These are phyloP conservation scores for Trifolium subterraneum DNA, from an alignment of 306 rosid species.

Conservation along the genomic window DNA sequence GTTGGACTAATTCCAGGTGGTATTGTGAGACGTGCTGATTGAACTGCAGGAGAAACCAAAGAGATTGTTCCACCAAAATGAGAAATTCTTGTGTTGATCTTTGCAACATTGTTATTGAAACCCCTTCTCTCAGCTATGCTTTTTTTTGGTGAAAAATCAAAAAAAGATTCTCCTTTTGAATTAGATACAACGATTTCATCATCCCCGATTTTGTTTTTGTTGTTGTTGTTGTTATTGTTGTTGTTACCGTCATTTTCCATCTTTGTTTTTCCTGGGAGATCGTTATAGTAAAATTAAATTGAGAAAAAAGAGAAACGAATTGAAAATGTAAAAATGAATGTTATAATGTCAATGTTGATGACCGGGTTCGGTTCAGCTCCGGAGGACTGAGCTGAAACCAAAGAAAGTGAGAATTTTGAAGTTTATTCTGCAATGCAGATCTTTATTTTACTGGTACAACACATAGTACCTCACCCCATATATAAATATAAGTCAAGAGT, in stretches of 20 bases:
- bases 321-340: neutral
- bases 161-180: too few species aligned
- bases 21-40: slow-evolving; percentile 66
- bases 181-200: too few species aligned
- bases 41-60: slow-evolving; percentile 41
- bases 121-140: slow-evolving; percentile 79
- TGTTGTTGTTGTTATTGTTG: neutral
- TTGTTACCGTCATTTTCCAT: slow-evolving; percentile 11
- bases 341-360: neutral
- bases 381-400: slow-evolving; percentile 50
- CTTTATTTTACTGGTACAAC: too few species aligned
- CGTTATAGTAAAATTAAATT: neutral
- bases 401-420: neutral
- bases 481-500: neutral
- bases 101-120: slow-evolving; percentile 45
- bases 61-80: slow-evolving; percentile 36
- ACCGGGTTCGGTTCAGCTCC: slow-evolving; percentile 44
- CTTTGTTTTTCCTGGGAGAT: neutral
- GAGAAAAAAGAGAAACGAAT: neutral
- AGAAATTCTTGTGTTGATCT: slow-evolving; percentile 55
- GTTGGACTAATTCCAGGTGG: slow-evolving; percentile 80
- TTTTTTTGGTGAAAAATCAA: slow-evolving; percentile 18
- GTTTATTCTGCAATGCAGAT: too few species aligned
- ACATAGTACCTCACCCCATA: neutral
- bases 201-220: too few species aligned